A percentile compares a stretch with the other conserved stretches of the same genome.
phyloP scores from a whole-genome alignment of 495 filamentous ascomycete species.

The Astrocystis sublimbata region DNA sequence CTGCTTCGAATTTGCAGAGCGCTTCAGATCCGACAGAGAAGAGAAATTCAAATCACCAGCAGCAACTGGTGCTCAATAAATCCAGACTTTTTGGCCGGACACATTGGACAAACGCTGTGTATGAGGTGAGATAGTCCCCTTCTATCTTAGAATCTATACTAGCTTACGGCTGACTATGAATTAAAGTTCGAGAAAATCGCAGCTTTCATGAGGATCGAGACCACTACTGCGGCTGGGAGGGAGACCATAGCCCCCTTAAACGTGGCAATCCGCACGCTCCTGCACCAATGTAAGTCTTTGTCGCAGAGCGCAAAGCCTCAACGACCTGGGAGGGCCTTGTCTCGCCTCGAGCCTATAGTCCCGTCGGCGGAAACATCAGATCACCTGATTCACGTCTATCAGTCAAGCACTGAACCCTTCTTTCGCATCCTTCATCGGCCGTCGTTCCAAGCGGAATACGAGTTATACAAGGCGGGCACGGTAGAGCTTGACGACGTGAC shows the following conservation, averaged over 20 bases:
- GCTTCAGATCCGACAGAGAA: not conserved
- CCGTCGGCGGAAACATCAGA: not conserved
- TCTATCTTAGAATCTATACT: not conserved
- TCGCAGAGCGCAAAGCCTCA: not conserved
- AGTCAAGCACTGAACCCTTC: not conserved
- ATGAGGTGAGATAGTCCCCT: not conserved
- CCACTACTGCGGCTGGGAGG: not conserved
- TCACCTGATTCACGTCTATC: not conserved
- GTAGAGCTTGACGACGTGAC: not conserved
- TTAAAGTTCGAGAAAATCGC: conserved; percentile 7
- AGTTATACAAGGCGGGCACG: not conserved
- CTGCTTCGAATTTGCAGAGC: not conserved
- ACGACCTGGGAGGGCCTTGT: conserved; percentile 1
- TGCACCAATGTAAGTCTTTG: conserved; percentile 3
- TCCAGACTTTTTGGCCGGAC: conserved; percentile 5
- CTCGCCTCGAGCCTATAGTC: not conserved
- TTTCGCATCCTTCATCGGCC: conserved; percentile 6
- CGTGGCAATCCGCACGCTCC: not conserved
- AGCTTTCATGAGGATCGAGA: not conserved
- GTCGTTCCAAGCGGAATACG: not conserved
- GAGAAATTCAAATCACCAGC: not conserved
- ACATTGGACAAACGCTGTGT: conserved; percentile 4
- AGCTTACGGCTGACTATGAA: not conserved
- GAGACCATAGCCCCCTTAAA: not conserved
- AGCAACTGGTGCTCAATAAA: not conserved